Conservation (phyloP, 345 rosid genomes). For the Eucalyptus marginata region DNA sequence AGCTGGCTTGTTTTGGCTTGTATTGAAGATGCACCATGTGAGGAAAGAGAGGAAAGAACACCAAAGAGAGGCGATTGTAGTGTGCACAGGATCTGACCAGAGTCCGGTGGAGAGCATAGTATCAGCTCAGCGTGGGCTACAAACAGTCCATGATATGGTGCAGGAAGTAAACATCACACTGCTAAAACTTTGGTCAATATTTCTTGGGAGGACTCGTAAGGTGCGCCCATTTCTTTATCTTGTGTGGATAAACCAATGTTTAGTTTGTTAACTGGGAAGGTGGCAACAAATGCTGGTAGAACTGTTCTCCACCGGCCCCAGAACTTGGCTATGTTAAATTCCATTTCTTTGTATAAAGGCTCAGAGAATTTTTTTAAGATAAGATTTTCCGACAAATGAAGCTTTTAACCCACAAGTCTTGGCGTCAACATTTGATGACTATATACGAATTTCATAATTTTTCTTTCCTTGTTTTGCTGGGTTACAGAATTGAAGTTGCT, state of each 20-base stretch:
- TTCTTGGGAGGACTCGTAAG: slow-evolving; percentile 47
- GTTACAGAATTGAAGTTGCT: background rate
- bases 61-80: slow-evolving; percentile 39
- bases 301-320: background rate
- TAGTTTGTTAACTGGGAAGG: background rate
- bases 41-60: slow-evolving; percentile 18
- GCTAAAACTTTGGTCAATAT: slow-evolving; percentile 61
- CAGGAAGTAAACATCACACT: slow-evolving; percentile 44
- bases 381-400: background rate
- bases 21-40: slow-evolving; percentile 39
- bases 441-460: background rate
- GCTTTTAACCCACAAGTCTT: background rate
- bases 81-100: slow-evolving; percentile 48
- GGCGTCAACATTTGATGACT: background rate
- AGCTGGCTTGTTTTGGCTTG: slow-evolving; percentile 30
- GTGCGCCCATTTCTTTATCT: slow-evolving; percentile 6
- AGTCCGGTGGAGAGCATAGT: slow-evolving; percentile 62
- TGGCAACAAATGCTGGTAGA: background rate
- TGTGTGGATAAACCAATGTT: background rate
- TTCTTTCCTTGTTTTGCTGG: background rate
- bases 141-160: slow-evolving; percentile 36
- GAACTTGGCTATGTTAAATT: background rate
- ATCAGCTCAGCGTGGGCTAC: slow-evolving; percentile 60
- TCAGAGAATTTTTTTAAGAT: background rate
- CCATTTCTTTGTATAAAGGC: background rate